Conservation (phyloP, 140 eudicot species). For the Oenanthe javanica region DNA sequence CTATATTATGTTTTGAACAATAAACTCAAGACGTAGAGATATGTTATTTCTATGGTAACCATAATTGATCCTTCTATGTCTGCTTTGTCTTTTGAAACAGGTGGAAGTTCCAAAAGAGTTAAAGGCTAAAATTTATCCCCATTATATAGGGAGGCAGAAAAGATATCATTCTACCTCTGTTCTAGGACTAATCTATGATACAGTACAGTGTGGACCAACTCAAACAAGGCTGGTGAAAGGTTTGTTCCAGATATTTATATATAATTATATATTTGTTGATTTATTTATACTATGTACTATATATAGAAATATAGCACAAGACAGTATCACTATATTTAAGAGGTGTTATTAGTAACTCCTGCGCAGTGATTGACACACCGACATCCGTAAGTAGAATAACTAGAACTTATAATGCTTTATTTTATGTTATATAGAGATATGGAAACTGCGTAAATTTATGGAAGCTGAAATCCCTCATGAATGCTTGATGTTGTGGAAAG, state of each 20-base stretch:
- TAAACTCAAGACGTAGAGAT: not conserved
- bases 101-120: slow-evolving; percentile 35
- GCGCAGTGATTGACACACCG: not conserved
- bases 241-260: slow-evolving; percentile 7
- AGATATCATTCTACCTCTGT: slow-evolving; percentile 48
- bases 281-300: too few relatives aligned
- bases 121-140: slow-evolving; percentile 45
- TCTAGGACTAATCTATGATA: slow-evolving; percentile 53
- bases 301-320: too few relatives aligned
- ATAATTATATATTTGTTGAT: too few relatives aligned
- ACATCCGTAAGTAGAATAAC: not conserved
- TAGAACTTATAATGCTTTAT: too few relatives aligned
- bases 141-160: slow-evolving; percentile 40
- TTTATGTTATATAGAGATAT: slow-evolving; percentile 14
- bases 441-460: slow-evolving; percentile 48
- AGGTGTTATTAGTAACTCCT: too few relatives aligned
- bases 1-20: not conserved
- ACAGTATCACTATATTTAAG: too few relatives aligned
- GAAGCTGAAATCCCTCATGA: slow-evolving; percentile 28
- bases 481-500: slow-evolving; percentile 29
- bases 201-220: slow-evolving; percentile 14
- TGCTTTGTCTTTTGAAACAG: slow-evolving; percentile 30
- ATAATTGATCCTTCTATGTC: not conserved
- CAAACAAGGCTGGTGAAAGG: slow-evolving; percentile 28
- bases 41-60: too few relatives aligned